Percentiles rank a stretch among this genome's conserved stretches.
These are phyloP conservation scores for Asterochloris sp. DNA, from an alignment of 139 green algal species.

Conservation along the genomic window DNA sequence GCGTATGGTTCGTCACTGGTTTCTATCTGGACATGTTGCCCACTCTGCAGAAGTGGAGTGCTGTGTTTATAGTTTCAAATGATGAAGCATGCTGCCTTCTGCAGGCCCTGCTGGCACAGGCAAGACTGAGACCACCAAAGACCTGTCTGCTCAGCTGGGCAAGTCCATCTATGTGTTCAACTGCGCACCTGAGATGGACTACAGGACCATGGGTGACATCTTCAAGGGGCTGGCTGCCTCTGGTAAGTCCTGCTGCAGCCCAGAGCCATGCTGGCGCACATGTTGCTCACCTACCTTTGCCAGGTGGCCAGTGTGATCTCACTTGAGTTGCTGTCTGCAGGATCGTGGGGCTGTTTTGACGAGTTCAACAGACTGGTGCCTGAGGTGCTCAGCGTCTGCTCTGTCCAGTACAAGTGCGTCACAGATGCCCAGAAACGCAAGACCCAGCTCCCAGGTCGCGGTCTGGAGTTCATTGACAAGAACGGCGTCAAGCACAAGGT, in stretches of 20 bases:
- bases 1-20: not conserved
- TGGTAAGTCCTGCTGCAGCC: not conserved
- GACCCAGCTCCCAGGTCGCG: slow-evolving; percentile 73
- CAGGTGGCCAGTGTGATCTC: not conserved
- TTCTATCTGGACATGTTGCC: not conserved
- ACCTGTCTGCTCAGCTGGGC: slow-evolving; percentile 79
- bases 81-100: not conserved
- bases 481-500: slow-evolving; percentile 52
- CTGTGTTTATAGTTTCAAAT: not conserved
- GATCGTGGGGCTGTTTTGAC: slow-evolving; percentile 94
- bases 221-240: slow-evolving; percentile 82
- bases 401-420: slow-evolving; percentile 85
- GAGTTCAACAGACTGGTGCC: slow-evolving; percentile 94
- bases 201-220: slow-evolving; percentile 79
- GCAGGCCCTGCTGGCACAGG: slow-evolving; percentile 64
- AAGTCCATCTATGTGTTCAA: slow-evolving; percentile 93
- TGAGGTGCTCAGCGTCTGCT: slow-evolving; percentile 87
- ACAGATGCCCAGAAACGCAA: slow-evolving; percentile 72
- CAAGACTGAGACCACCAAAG: slow-evolving; percentile 92
- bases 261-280: not conserved
- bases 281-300: not conserved
- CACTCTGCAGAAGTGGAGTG: not conserved
- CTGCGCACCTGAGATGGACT: slow-evolving; percentile 94
- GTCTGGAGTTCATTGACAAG: slow-evolving; percentile 82
- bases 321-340: slow-evolving; percentile 55